phyloP scores from a whole-genome alignment of 2,329 filamentous ascomycete species.

The Aureobasidium sp. region DNA sequence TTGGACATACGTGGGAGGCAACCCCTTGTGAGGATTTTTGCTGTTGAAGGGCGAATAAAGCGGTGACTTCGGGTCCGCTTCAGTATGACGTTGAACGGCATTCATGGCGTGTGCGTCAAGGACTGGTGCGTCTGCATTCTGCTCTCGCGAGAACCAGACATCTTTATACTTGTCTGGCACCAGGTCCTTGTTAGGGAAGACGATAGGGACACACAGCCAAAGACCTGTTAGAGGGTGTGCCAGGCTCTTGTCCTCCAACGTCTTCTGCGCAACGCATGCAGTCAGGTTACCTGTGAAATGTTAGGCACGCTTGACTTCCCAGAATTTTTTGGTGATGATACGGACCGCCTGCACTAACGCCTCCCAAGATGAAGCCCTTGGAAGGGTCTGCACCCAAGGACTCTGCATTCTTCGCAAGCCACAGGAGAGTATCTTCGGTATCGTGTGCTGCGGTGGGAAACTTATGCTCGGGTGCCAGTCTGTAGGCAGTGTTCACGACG shows the following conservation, averaged over 20 bases:
- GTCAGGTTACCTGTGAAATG: constrained; percentile 24
- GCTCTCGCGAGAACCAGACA: constrained; percentile 32
- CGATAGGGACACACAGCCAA: constrained; percentile 36
- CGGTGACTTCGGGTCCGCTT: constrained; percentile 14
- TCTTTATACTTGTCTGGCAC: constrained; percentile 33
- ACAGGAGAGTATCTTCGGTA: constrained; percentile 38
- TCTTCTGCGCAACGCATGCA: constrained; percentile 32
- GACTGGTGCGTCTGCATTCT: constrained; percentile 33
- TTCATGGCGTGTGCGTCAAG: constrained; percentile 23
- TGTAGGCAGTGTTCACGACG: constrained; percentile 35
- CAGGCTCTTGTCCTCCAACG: constrained; percentile 31
- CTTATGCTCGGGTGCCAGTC: constrained; percentile 39
- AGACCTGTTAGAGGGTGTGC: constrained; percentile 39
- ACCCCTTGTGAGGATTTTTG: constrained; percentile 22
- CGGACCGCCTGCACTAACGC: constrained; percentile 37
- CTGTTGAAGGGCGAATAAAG: constrained; percentile 27
- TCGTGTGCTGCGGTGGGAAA: constrained; percentile 39
- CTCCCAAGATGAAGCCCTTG: constrained; percentile 42
- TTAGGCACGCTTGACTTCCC: background rate
- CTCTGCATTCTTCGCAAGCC: constrained; percentile 34
- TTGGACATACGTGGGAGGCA: constrained; percentile 43
- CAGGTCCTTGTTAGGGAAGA: constrained; percentile 23
- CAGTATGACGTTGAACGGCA: constrained; percentile 16
- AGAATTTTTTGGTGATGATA: background rate
- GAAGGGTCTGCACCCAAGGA: constrained; percentile 33